phyloP scores from a whole-genome alignment of 148 eudicot species.

The Rhododendron williamsianum region DNA sequence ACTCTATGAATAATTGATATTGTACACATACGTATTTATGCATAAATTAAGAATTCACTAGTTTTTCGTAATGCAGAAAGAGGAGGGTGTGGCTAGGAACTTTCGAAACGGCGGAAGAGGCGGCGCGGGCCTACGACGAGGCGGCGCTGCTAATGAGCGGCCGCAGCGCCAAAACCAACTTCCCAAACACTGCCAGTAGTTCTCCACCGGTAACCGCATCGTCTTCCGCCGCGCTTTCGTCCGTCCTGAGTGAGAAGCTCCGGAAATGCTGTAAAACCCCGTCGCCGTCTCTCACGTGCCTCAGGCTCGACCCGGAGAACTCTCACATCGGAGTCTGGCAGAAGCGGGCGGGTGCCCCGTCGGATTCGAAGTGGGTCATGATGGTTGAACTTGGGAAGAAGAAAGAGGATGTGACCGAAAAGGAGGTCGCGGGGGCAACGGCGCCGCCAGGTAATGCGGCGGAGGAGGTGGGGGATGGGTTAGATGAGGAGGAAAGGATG shows the following conservation, averaged over 20 bases:
- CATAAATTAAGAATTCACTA: too few species aligned
- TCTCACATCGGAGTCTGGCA: conserved; percentile 37
- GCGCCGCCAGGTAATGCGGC: not conserved
- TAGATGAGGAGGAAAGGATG: conserved; percentile 48
- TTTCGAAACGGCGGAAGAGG: conserved; percentile 27
- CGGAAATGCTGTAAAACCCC: conserved; percentile 22
- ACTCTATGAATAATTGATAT: not conserved
- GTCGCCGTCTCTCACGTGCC: conserved; percentile 32
- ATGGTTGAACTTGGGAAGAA: conserved; percentile 33
- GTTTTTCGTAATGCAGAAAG: conserved; percentile 13
- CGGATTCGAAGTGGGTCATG: conserved; percentile 35
- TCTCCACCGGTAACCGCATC: not conserved
- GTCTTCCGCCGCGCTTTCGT: conserved; percentile 7
- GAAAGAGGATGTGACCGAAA: not conserved
- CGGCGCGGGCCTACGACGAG: conserved; percentile 32
- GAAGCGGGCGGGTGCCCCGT: conserved; percentile 19
- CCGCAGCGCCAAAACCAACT: conserved; percentile 29
- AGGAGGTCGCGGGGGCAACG: not conserved
- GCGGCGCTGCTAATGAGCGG: conserved; percentile 31
- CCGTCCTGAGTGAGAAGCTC: conserved; percentile 25
- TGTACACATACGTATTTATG: not conserved
- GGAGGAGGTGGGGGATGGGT: conserved; percentile 6
- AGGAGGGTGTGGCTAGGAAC: conserved; percentile 32
- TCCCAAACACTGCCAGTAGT: not conserved
- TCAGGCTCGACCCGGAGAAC: conserved; percentile 30